These are phyloP conservation scores for Nicotiana tabacum DNA, from an alignment of 257 asterid species.

Conservation along the genomic window DNA sequence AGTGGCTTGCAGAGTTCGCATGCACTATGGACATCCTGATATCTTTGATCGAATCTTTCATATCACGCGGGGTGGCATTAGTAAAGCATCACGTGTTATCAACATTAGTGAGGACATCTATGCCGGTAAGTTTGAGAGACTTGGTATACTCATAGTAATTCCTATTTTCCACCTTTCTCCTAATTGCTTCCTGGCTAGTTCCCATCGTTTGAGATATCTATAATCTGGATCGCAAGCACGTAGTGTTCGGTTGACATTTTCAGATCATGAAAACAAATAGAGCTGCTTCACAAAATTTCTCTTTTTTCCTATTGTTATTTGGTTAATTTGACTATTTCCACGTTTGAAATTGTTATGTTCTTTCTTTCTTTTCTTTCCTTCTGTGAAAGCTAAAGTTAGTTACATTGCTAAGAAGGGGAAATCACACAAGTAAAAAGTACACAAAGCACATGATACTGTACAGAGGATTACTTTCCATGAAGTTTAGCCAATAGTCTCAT, in stretches of 20 bases:
- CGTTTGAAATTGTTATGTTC: neutral
- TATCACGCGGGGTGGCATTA: slow-evolving; percentile 95
- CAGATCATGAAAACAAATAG: neutral
- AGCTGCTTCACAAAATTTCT: neutral
- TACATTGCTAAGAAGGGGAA: neutral
- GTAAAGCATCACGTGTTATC: slow-evolving; percentile 95
- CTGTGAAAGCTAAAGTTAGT: neutral
- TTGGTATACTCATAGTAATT: neutral
- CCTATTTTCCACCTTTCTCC: neutral
- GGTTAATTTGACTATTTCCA: neutral
- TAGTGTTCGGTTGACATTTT: neutral
- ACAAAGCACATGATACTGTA: neutral
- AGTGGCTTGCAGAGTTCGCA: slow-evolving; percentile 71
- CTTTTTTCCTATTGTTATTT: neutral
- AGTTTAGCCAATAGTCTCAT: neutral
- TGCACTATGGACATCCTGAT: slow-evolving; percentile 99
- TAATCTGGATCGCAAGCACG: neutral
- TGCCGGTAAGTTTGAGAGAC: slow-evolving; percentile 54
- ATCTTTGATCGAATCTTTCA: slow-evolving; percentile 92
- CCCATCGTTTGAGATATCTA: neutral
- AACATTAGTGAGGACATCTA: slow-evolving; percentile 95
- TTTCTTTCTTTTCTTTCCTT: neutral
- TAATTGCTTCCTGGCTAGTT: neutral
- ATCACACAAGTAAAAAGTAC: neutral
- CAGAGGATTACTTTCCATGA: neutral